These are phyloP conservation scores for Cladobotryum mycophilum DNA, from an alignment of 2,329 filamentous ascomycete species.

Conservation along the genomic window DNA sequence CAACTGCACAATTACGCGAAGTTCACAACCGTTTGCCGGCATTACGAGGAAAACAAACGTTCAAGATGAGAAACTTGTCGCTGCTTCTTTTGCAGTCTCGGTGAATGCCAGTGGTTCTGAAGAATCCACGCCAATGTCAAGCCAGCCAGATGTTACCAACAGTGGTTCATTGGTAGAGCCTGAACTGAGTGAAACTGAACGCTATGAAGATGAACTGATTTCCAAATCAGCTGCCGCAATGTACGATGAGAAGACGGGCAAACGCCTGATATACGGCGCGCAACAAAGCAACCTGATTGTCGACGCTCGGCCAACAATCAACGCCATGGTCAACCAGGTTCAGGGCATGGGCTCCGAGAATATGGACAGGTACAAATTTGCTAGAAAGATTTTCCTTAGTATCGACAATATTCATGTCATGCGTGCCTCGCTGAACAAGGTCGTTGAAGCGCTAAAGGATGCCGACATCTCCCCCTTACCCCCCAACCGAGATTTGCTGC, in stretches of 20 bases:
- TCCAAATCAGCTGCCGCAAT: slow-evolving; percentile 27
- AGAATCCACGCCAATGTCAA: slow-evolving; percentile 32
- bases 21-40: slow-evolving; percentile 85
- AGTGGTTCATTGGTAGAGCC: slow-evolving; percentile 31
- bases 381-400: slow-evolving; percentile 83
- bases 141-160: slow-evolving; percentile 44
- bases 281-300: slow-evolving; percentile 94
- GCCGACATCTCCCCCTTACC: slow-evolving; percentile 79
- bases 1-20: slow-evolving; percentile 92
- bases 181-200: slow-evolving; percentile 57
- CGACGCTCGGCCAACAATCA: slow-evolving; percentile 88
- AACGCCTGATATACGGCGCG: slow-evolving; percentile 73
- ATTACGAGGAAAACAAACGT: slow-evolving; percentile 83
- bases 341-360: slow-evolving; percentile 92
- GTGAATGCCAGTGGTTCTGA: slow-evolving; percentile 26
- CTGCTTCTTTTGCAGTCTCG: slow-evolving; percentile 69
- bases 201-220: slow-evolving; percentile 63
- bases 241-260: slow-evolving; percentile 54
- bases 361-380: slow-evolving; percentile 94
- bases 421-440: slow-evolving; percentile 80
- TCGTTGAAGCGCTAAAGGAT: slow-evolving; percentile 86
- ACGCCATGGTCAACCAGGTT: slow-evolving; percentile 90
- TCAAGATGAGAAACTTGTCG: slow-evolving; percentile 90
- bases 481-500: slow-evolving; percentile 73
- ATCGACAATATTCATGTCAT: slow-evolving; percentile 99